Evolutionary conservation across 2,329 filamentous ascomycete genomes (phyloP).

Genomic region (Aspergillus sergii): DNA sequence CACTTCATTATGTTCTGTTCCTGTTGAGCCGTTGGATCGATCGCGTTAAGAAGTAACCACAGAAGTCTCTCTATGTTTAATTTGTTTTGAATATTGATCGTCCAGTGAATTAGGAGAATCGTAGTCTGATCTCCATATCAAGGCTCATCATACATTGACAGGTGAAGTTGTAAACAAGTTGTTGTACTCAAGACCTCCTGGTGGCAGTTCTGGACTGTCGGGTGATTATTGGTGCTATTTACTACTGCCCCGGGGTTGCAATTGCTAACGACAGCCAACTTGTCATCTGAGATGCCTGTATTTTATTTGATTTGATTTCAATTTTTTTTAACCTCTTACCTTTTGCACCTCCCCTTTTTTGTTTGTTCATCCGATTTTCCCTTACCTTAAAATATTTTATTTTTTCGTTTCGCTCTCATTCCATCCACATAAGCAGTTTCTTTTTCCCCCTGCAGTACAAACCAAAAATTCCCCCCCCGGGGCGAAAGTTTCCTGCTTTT

Average conservation of each 20-base stretch:
- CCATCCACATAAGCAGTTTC: background rate
- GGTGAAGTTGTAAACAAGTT: background rate
- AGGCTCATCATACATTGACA: no score
- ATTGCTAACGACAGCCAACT: background rate
- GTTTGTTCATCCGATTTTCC: slow-evolving; percentile 8
- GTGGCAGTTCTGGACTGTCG: background rate
- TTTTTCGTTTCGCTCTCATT: background rate
- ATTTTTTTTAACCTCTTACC: background rate
- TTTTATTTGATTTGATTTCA: background rate
- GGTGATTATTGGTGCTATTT: background rate
- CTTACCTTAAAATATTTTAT: slow-evolving; percentile 1
- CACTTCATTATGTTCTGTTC: background rate
- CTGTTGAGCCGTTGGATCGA: background rate
- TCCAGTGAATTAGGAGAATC: background rate
- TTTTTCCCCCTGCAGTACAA: slow-evolving; percentile 16
- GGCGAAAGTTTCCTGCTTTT: slow-evolving; percentile 25
- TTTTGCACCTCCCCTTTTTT: background rate
- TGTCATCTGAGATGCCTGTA: background rate
- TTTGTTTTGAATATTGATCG: background rate
- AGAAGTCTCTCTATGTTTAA: background rate
- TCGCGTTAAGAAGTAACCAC: background rate
- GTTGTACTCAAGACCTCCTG: background rate
- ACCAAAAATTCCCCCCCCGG: slow-evolving; percentile 19
- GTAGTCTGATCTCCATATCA: background rate
- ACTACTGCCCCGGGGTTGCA: background rate